Conservation (phyloP, 371 early-diverging fungal species). For the Syncephalastrum monosporum region DNA sequence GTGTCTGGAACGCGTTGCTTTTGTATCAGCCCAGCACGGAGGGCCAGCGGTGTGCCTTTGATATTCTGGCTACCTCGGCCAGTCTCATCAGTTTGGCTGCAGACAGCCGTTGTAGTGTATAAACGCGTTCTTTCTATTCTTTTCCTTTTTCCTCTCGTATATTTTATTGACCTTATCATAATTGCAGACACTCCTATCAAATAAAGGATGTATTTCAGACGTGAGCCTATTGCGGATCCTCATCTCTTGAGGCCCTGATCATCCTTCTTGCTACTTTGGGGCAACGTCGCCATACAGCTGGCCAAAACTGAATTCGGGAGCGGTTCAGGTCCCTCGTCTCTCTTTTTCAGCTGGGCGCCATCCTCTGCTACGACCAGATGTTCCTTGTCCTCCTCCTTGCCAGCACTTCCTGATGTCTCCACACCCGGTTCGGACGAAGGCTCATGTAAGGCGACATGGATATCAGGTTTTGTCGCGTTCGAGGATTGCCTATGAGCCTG, state of each 20-base stretch:
- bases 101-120: slow-evolving; percentile 10
- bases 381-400: slow-evolving; percentile 6
- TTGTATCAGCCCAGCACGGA: slow-evolving; percentile 31
- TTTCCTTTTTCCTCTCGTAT: too few relatives aligned
- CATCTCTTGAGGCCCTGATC: too few relatives aligned
- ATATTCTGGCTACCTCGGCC: slow-evolving; percentile 36
- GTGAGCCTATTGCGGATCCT: too few relatives aligned
- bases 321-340: too few relatives aligned
- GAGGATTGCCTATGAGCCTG: slow-evolving; percentile 9
- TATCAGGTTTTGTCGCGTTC: slow-evolving; percentile 13
- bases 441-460: neutral
- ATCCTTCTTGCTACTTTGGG: too few relatives aligned
- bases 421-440: too few relatives aligned
- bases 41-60: slow-evolving; percentile 30
- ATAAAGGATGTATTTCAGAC: too few relatives aligned
- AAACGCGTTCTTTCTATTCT: too few relatives aligned
- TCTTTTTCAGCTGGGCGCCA: neutral
- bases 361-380: neutral
- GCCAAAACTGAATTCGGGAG: too few relatives aligned
- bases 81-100: slow-evolving; percentile 37
- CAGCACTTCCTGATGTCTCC: neutral
- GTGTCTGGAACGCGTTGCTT: slow-evolving; percentile 40
- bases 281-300: too few relatives aligned
- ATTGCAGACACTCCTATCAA: too few relatives aligned
- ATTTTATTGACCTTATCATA: too few relatives aligned